phyloP scores from a whole-genome alignment of 2,329 filamentous ascomycete genomes.

The Bipolaris zeicola region DNA sequence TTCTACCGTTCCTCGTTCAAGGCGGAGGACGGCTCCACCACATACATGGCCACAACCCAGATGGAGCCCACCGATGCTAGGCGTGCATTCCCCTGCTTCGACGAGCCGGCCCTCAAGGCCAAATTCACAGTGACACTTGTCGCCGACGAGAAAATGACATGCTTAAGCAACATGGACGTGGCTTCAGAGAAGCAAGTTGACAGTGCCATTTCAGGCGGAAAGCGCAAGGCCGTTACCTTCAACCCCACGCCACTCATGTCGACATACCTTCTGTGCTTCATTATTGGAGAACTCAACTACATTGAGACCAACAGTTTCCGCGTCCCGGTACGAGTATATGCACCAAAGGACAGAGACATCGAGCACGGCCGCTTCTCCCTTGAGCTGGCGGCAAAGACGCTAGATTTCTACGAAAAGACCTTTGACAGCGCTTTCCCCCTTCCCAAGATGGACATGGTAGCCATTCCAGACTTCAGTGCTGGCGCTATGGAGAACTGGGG shows the following conservation, averaged over 20 bases:
- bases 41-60: constrained; percentile 87
- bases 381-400: constrained; percentile 83
- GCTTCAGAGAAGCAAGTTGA: constrained; percentile 75
- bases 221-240: constrained; percentile 88
- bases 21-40: constrained; percentile 75
- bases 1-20: constrained; percentile 98
- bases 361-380: constrained; percentile 90
- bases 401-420: constrained; percentile 94
- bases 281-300: constrained; percentile 91
- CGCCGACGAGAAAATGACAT: constrained; percentile 88
- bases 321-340: constrained; percentile 91
- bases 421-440: constrained; percentile 87
- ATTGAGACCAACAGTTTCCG: constrained; percentile 92
- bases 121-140: constrained; percentile 90
- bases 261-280: constrained; percentile 92
- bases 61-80: constrained; percentile 97
- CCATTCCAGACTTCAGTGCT: constrained; percentile 92
- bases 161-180: constrained; percentile 96
- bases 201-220: constrained; percentile 64
- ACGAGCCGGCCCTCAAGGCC: constrained; percentile 92
- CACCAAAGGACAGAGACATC: constrained; percentile 86
- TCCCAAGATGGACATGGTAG: constrained; percentile 96
- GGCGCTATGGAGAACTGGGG: constrained; percentile 99
- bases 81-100: constrained; percentile 93
- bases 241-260: constrained; percentile 94